Conservation (phyloP, 495 filamentous ascomycete genomes). For the Pseudotulostoma volvatum region DNA sequence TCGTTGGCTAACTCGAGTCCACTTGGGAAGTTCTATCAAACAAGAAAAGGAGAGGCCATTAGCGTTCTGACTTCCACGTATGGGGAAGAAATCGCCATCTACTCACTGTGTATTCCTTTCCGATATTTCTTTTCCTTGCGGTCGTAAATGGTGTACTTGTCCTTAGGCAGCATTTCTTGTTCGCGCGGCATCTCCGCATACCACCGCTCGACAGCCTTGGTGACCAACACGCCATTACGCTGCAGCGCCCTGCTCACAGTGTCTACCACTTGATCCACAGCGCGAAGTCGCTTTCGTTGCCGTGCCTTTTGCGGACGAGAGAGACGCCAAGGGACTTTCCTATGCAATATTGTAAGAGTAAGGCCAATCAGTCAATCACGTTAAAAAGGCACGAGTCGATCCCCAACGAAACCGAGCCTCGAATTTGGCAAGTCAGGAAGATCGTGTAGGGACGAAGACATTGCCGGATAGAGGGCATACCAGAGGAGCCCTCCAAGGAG, state of each 20-base stretch:
- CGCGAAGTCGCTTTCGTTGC: conserved; percentile 69
- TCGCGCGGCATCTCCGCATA: conserved; percentile 90
- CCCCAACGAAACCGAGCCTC: not conserved
- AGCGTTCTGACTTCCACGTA: conserved; percentile 4
- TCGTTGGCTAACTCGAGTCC: conserved; percentile 85
- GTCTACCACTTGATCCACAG: conserved; percentile 70
- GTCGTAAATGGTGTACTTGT: conserved; percentile 98
- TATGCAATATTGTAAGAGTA: conserved; percentile 16
- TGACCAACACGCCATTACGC: conserved; percentile 43
- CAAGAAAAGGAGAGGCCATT: conserved; percentile 3
- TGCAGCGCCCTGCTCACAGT: conserved; percentile 58
- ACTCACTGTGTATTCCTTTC: conserved; percentile 93
- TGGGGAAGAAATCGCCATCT: not conserved
- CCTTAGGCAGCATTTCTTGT: conserved; percentile 85
- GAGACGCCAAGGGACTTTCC: conserved; percentile 97
- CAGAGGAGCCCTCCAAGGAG: conserved; percentile 72
- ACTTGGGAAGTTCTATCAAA: conserved; percentile 69
- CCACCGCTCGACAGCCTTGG: conserved; percentile 70
- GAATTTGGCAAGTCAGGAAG: no score
- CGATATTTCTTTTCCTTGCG: conserved; percentile 88
- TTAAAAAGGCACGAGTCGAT: not conserved
- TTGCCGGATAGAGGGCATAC: conserved; percentile 27
- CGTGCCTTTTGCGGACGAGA: conserved; percentile 79
- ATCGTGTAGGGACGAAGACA: no score
- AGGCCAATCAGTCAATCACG: not conserved